Evolutionary conservation across 2,329 filamentous ascomycete species (phyloP).

Genomic region (Catunica adiposa): DNA sequence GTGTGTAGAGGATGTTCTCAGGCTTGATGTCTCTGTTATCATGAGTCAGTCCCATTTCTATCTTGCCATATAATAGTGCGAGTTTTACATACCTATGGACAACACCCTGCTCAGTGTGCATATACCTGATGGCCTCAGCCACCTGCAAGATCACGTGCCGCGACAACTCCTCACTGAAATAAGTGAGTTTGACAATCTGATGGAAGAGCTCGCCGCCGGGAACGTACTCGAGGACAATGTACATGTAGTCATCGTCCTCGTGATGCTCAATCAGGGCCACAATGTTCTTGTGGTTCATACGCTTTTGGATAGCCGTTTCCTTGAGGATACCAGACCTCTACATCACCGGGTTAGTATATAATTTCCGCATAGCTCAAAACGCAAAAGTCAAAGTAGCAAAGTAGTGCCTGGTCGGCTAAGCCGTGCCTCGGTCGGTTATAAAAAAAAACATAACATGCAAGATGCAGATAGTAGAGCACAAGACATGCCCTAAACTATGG

Average conservation of each 20-base stretch:
- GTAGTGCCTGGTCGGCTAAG: neutral
- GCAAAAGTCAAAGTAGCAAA: neutral
- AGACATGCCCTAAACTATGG: slow-evolving; percentile 18
- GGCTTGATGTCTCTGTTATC: slow-evolving; percentile 79
- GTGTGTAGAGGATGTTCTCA: slow-evolving; percentile 89
- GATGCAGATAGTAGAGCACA: slow-evolving; percentile 17
- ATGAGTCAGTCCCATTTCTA: neutral
- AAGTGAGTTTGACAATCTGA: slow-evolving; percentile 93
- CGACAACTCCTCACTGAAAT: slow-evolving; percentile 92
- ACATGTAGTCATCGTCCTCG: slow-evolving; percentile 90
- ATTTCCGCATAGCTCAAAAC: neutral
- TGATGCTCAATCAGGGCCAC: slow-evolving; percentile 86
- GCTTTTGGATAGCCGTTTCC: slow-evolving; percentile 97
- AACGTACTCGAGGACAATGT: slow-evolving; percentile 88
- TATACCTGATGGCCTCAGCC: slow-evolving; percentile 75
- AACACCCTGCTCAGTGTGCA: slow-evolving; percentile 88
- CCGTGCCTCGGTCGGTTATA: neutral
- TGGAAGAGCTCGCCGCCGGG: slow-evolving; percentile 95
- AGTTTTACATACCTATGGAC: slow-evolving; percentile 67
- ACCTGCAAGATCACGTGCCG: slow-evolving; percentile 91
- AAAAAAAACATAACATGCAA: slow-evolving; percentile 15
- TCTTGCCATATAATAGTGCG: neutral
- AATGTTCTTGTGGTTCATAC: slow-evolving; percentile 90
- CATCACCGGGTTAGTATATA: slow-evolving; percentile 1
- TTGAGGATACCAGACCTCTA: slow-evolving; percentile 96